phyloP scores from a whole-genome alignment of 176 grass and related monocot species.

The maize (Zea mays) region Zm-B73-REFERENCE-NAM-5.0 NC_050099.1:13652001-13652500 shows the following conservation, averaged over 20 bases:
- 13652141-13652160: not conserved
- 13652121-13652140: not conserved
- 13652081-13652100: not conserved
- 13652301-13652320: constrained; percentile 66
- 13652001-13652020: too few species aligned
- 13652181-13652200: not conserved
- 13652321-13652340: constrained; percentile 92
- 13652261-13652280: constrained; percentile 87
- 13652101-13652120: not conserved
- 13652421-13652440: constrained; percentile 91
- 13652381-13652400: constrained; percentile 18
- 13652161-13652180: not conserved
- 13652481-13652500: constrained; percentile 64
- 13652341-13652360: constrained; percentile 91
- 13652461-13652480: constrained; percentile 84
- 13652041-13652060: not conserved
- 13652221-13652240: constrained; percentile 3
- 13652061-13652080: not conserved
- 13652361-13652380: constrained; percentile 11
- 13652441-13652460: constrained; percentile 93
- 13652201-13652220: not conserved
- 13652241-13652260: not conserved
- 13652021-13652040: too few species aligned
- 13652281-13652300: constrained; percentile 98
- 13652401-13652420: constrained; percentile 25